Conservation (phyloP, 1,284 basidiomycete genomes). For the Boletus semigastroideus region DNA sequence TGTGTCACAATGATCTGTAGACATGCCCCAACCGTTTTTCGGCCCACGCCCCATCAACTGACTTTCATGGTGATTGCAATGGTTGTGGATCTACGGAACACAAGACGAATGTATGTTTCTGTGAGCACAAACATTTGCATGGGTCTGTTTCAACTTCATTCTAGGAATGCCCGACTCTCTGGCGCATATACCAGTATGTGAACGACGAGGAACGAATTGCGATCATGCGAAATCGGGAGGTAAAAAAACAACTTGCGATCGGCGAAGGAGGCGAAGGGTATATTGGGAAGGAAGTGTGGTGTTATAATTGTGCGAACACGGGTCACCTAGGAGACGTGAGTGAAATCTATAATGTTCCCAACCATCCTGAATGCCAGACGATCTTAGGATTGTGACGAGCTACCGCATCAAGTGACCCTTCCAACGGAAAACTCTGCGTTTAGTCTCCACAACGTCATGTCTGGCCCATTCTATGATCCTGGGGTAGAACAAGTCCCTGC, state of each 20-base stretch:
- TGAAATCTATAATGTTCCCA: constrained; percentile 13
- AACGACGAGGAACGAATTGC: constrained; percentile 51
- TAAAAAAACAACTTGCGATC: constrained; percentile 47
- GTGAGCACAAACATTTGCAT: background rate
- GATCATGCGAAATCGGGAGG: constrained; percentile 49
- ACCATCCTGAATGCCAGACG: constrained; percentile 1
- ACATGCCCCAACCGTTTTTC: constrained; percentile 72
- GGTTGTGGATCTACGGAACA: constrained; percentile 75
- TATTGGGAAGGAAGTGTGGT: constrained; percentile 74
- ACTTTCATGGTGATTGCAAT: constrained; percentile 57
- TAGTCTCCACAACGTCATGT: constrained; percentile 61
- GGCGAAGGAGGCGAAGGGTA: constrained; percentile 80
- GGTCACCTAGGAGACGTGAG: constrained; percentile 89
- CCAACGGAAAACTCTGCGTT: constrained; percentile 75
- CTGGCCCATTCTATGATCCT: constrained; percentile 73
- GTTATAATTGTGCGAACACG: constrained; percentile 81
- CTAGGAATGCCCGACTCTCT: constrained; percentile 85
- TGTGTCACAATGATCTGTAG: constrained; percentile 37
- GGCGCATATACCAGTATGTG: constrained; percentile 85
- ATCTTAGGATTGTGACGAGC: constrained; percentile 67
- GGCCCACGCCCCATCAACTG: constrained; percentile 27
- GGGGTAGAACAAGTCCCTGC: constrained; percentile 18
- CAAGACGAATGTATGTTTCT: constrained; percentile 59
- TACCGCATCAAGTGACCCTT: constrained; percentile 47
- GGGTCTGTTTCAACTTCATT: background rate